Percentiles rank a stretch among this genome's conserved stretches.
These are phyloP conservation scores for Dacryopinax spathularia DNA, from an alignment of 768 basidiomycete genomes.

Conservation along the genomic window DNA sequence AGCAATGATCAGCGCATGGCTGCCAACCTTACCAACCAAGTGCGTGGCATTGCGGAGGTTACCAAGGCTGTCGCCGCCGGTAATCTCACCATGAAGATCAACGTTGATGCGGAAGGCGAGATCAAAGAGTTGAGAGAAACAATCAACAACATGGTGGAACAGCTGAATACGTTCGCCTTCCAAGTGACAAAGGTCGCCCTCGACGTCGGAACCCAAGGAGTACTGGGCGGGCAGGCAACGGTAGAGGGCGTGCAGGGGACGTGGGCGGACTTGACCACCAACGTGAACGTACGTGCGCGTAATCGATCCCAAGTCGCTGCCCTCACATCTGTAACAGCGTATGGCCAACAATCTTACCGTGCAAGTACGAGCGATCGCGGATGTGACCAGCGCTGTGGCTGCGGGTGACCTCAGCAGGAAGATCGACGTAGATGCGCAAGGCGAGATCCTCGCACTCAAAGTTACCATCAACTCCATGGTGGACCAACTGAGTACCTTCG, in stretches of 20 bases:
- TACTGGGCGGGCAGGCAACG: conserved; percentile 27
- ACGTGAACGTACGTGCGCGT: conserved; percentile 19
- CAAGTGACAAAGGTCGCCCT: conserved; percentile 29
- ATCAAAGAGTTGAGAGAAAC: conserved; percentile 71
- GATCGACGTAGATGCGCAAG: conserved; percentile 28
- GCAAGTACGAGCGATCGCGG: conserved; percentile 18
- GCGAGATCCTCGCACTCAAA: conserved; percentile 27
- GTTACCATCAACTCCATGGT: conserved; percentile 24
- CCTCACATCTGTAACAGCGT: conserved; percentile 18
- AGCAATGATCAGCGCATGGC: conserved; percentile 36
- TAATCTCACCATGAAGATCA: conserved; percentile 84
- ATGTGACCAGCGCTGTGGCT: conserved; percentile 19
- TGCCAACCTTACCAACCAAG: conserved; percentile 62
- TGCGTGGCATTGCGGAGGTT: conserved; percentile 69
- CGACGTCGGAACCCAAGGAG: conserved; percentile 34
- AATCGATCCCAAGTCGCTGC: too few species aligned
- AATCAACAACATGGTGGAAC: conserved; percentile 64
- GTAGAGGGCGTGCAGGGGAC: conserved; percentile 31
- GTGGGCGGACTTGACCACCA: conserved; percentile 22
- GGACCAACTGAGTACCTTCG: conserved; percentile 11
- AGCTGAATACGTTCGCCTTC: conserved; percentile 56
- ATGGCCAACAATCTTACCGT: conserved; percentile 15
- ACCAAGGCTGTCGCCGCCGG: conserved; percentile 84
- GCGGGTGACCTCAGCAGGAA: conserved; percentile 26
- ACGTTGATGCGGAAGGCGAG: conserved; percentile 74